Conservation (phyloP, 1,284 basidiomycete genomes). For the Sanguinoderma infundibulare region DNA sequence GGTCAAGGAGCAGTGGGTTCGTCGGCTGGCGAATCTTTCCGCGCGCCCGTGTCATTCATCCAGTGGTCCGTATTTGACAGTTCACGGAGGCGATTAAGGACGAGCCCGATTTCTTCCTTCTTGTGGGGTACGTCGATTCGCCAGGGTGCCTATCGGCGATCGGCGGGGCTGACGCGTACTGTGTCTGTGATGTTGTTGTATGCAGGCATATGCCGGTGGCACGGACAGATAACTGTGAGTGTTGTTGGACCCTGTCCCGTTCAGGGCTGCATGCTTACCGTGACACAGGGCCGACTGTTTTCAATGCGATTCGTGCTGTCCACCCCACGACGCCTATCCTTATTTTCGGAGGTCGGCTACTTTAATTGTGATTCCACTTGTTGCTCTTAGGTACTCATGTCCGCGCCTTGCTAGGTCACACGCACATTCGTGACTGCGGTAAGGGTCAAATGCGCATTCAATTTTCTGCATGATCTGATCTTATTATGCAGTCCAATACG, state of each 20-base stretch:
- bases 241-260: slow-evolving; percentile 8
- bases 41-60: not conserved
- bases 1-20: slow-evolving; percentile 76
- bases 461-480: not conserved
- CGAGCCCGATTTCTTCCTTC: slow-evolving; percentile 82
- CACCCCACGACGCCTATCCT: slow-evolving; percentile 79
- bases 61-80: slow-evolving; percentile 44
- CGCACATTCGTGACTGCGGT: slow-evolving; percentile 80
- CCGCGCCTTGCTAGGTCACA: slow-evolving; percentile 62
- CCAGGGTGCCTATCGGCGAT: not conserved
- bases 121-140: slow-evolving; percentile 60
- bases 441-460: slow-evolving; percentile 30
- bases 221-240: slow-evolving; percentile 57
- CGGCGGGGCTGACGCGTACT: not conserved
- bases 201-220: slow-evolving; percentile 73
- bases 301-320: slow-evolving; percentile 71
- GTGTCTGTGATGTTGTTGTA: not conserved
- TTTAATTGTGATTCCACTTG: not conserved
- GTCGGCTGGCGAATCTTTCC: no score
- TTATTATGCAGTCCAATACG: slow-evolving; percentile 49
- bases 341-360: slow-evolving; percentile 68
- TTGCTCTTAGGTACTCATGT: not conserved
- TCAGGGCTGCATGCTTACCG: slow-evolving; percentile 8
- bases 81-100: slow-evolving; percentile 80
- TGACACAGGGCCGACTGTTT: slow-evolving; percentile 65